Evolutionary conservation across 257 asterid genomes (phyloP).

Genomic region (Echites panduratus): DNA sequence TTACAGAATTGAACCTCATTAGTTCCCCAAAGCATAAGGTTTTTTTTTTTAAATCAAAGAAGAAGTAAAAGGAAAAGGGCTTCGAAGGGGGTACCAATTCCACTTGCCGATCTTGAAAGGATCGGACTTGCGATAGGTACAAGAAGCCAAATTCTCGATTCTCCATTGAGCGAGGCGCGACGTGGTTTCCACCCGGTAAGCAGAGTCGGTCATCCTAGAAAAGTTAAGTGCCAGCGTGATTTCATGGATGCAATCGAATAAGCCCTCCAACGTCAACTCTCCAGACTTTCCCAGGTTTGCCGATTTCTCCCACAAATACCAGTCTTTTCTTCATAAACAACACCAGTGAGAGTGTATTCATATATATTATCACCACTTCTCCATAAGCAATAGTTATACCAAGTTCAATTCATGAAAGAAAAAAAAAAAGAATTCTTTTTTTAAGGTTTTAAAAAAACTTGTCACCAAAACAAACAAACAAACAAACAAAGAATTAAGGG

Average conservation of each 20-base stretch:
- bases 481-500: neutral
- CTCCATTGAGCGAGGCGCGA: conserved; percentile 96
- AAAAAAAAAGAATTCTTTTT: neutral
- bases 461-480: neutral
- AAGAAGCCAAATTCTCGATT: conserved; percentile 59
- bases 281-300: conserved; percentile 95
- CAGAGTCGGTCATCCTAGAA: conserved; percentile 83
- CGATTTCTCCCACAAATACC: conserved; percentile 9
- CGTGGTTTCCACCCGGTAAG: conserved; percentile 84
- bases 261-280: conserved; percentile 63
- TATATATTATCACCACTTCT: neutral
- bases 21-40: neutral
- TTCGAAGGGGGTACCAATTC: conserved; percentile 52
- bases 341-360: neutral
- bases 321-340: conserved; percentile 12
- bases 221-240: conserved; percentile 64
- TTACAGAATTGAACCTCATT: conserved; percentile 1
- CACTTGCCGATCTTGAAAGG: conserved; percentile 75
- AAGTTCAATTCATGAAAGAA: neutral
- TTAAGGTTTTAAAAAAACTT: neutral
- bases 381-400: neutral
- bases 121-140: conserved; percentile 64
- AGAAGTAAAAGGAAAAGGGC: neutral
- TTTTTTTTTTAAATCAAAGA: neutral
- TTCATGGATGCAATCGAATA: conserved; percentile 86